A percentile compares a stretch with the other conserved stretches of the same genome.
These are phyloP conservation scores for Candida sanyiensis DNA, from an alignment of 805 yeast species.

Conservation along the genomic window DNA sequence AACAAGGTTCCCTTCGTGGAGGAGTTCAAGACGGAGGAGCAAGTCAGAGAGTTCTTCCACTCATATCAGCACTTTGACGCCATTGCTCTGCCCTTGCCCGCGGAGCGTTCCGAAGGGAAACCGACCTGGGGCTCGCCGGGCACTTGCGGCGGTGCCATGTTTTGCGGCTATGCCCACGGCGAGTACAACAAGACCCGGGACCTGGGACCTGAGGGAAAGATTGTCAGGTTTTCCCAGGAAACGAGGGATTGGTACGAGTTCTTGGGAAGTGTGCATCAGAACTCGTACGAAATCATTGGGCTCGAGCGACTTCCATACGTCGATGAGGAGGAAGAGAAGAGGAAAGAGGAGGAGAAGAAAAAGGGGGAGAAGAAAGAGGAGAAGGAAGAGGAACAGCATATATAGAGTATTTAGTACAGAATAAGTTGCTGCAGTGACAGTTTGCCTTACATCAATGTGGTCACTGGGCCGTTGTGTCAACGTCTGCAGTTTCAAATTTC, in stretches of 20 bases:
- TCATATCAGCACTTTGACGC: conserved; percentile 36
- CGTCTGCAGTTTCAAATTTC: no score
- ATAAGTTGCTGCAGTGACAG: no score
- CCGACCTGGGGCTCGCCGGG: conserved; percentile 41
- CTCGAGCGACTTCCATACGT: no score
- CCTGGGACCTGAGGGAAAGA: conserved; percentile 16
- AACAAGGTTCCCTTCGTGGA: conserved; percentile 22
- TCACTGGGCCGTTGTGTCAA: no score
- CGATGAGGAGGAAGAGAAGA: no score
- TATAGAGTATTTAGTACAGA: no score
- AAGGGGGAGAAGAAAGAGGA: neutral
- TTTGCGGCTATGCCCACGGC: conserved; percentile 34
- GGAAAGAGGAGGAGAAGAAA: neutral
- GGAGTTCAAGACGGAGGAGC: conserved; percentile 11
- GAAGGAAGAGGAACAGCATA: neutral
- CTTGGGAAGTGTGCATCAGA: conserved; percentile 27
- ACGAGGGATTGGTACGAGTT: conserved; percentile 25
- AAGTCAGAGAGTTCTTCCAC: conserved; percentile 30
- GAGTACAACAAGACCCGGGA: neutral
- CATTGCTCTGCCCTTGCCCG: conserved; percentile 47
- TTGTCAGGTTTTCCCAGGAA: conserved; percentile 18
- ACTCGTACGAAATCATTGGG: neutral
- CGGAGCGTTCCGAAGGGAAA: conserved; percentile 39
- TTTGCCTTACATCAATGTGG: no score
- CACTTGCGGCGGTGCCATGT: conserved; percentile 50